Evolutionary conservation across 495 filamentous ascomycete genomes (phyloP), one percentile per base, ranked within the genome.

Genomic region (Halenospora varia): DNA sequence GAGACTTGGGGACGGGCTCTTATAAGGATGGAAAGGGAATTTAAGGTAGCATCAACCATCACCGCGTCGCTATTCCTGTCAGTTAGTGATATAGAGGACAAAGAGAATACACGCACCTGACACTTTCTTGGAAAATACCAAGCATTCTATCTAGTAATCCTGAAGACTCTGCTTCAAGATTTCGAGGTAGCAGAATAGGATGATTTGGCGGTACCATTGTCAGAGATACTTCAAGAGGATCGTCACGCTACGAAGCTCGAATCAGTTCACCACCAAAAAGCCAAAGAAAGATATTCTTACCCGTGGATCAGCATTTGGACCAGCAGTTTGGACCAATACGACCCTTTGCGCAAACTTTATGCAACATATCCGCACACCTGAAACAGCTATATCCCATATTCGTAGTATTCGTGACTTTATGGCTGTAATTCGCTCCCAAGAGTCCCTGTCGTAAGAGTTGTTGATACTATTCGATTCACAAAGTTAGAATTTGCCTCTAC

Each of bases 281-380:
- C 10, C 73, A 40, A 48, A 19, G 11, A 17, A 18, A 23, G 51
- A 19, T 22, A 11, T 26, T 53, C 86, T 49, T 81, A 96, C 92
- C 76, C 90, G 85, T 57, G 89, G 90, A 69, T 97, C 94, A 24
- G 84, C 77, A 62, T 91, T 86, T 59, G 85, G 72, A 39, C 90
- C 92, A 13, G 86, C 86, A 6, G 92, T 97, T 69, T 98, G 93
- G 6, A 90, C 87, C 53, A 96, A 87, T 44, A 98, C 88, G 35
- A 97, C 90, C 23, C 89, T 82, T 74, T 97, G 92, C 15, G 89
- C 85, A 66, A 98, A 97, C 68, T 98, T 98, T 78, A 97, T 88
- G 71, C 94, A 97, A 77, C 90, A 93, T 66, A 97, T 81, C 66
- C 86, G 87, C 45, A 97, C 83, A 0, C 89, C 84, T 9, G 83